Evolutionary conservation across 176 grass and related monocot species (phyloP).

Genomic region (Aegilops sharonensis): DNA sequence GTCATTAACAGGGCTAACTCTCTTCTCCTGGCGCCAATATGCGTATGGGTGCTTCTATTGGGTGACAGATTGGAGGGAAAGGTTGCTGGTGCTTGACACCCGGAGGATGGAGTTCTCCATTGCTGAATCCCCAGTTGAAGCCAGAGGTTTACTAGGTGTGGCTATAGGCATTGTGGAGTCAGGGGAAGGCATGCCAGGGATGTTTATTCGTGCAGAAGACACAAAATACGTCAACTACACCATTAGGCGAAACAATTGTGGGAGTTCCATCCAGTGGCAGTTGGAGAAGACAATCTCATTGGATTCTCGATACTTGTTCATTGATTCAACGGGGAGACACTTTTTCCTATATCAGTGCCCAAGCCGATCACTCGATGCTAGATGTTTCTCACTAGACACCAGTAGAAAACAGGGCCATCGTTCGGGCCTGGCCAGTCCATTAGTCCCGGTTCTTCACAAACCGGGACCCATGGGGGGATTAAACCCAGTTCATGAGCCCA

Average conservation of each 20-base stretch:
- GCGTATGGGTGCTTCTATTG: not conserved
- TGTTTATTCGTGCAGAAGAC: not conserved
- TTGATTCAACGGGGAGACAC: not conserved
- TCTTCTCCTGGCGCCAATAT: not conserved
- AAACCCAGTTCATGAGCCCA: too few species aligned
- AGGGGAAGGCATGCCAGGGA: not conserved
- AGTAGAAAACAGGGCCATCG: too few species aligned
- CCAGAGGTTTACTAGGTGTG: not conserved
- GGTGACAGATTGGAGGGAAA: not conserved
- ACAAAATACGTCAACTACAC: not conserved
- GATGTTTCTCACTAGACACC: not conserved
- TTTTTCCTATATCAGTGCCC: not conserved
- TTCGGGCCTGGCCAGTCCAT: too few species aligned
- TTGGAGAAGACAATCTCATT: not conserved
- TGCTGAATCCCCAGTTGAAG: not conserved
- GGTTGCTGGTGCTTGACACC: not conserved
- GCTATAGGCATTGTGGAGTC: not conserved
- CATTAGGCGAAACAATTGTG: not conserved
- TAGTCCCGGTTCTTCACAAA: too few species aligned
- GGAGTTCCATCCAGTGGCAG: not conserved
- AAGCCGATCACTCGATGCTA: not conserved
- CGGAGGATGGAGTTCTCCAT: not conserved
- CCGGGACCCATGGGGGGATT: too few species aligned
- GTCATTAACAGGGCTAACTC: rapidly evolving
- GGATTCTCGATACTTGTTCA: not conserved